Base-by-base conservation (phyloP, 2,329 filamentous ascomycete species). In the Hysterium pulicare region DNA sequence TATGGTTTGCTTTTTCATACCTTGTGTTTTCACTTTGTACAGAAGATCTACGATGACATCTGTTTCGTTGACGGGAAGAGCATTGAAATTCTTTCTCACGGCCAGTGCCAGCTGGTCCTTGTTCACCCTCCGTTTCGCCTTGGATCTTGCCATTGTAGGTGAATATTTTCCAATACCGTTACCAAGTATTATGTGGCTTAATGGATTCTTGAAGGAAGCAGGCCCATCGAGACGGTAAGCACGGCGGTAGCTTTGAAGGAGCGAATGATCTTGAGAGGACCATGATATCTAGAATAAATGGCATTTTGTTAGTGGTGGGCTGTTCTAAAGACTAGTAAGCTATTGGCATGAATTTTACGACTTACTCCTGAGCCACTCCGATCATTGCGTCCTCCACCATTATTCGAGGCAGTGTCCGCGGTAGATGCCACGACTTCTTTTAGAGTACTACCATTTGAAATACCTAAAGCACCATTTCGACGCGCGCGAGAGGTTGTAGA, bases 31-130 rank as follows among this genome's bases (percentile, higher is more conserved):
- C 22, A 87, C 76, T 59, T 82, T 86, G 73, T 88, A 87, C 47
- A 90, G 73, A 61, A 89, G 81, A 50, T 87, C 85, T 43, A 90
- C 85, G 44, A 93, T 85, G 51, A 90, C 83, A 55, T 93, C 87
- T 60, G 84, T 89, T 71, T 94, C 88, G 50, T 83, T 84, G 31
- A 91, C 80, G 13, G 84, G 85, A 51, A 87, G 75, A 24, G 81
- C 82, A 61, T 93, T 93, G 71, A 93, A 93, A 67, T 93, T 86
- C 64, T 89, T 90, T 50, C 87, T 77, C 37, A 90, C 84, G 2
- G 80, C 76, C 51, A 82, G 75, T 7, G 85, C 84, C 41, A 94
- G 72, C 51, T 86, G 78, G 28, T 88, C 83, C 61, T 86, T 86
- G 56, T 78, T 79, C 61, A 90, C 82, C 41, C 84, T 76, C 40